These are phyloP conservation scores for Marasmius tenuissimus DNA, from an alignment of 1,284 basidiomycete species.

Conservation along the genomic window DNA sequence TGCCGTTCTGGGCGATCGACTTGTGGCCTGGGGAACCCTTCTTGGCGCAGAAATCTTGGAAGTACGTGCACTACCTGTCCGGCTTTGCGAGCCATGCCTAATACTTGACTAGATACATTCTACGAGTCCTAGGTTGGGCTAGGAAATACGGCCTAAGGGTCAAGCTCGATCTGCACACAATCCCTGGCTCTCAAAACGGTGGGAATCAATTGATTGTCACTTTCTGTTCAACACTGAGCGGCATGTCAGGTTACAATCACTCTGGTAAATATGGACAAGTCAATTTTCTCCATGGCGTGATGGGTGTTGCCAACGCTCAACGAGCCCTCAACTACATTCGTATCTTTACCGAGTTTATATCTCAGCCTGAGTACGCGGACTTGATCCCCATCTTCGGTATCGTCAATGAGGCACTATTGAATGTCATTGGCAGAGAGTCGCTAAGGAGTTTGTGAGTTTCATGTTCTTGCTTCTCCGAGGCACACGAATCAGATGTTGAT, in stretches of 20 bases:
- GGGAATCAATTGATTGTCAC: slow-evolving; percentile 2
- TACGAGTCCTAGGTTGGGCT: slow-evolving; percentile 65
- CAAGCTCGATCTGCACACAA: slow-evolving; percentile 64
- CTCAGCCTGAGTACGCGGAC: slow-evolving; percentile 67
- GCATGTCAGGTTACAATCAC: slow-evolving; percentile 46
- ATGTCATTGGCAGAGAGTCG: slow-evolving; percentile 34
- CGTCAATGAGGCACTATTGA: slow-evolving; percentile 50
- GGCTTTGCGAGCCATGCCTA: too few relatives aligned
- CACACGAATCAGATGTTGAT: not conserved
- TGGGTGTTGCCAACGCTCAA: slow-evolving; percentile 66
- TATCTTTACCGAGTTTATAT: slow-evolving; percentile 74
- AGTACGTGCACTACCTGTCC: slow-evolving; percentile 25
- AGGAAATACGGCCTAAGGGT: slow-evolving; percentile 73
- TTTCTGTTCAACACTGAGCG: slow-evolving; percentile 11
- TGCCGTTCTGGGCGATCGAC: slow-evolving; percentile 74
- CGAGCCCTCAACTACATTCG: slow-evolving; percentile 77
- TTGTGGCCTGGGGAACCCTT: slow-evolving; percentile 44
- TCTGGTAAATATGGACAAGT: slow-evolving; percentile 46
- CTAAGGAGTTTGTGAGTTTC: slow-evolving; percentile 35
- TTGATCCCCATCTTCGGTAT: slow-evolving; percentile 74
- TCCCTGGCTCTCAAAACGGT: slow-evolving; percentile 69
- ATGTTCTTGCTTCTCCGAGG: slow-evolving; percentile 12
- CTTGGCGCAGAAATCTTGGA: slow-evolving; percentile 45
- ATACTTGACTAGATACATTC: slow-evolving; percentile 43
- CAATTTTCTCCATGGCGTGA: slow-evolving; percentile 53